Percentiles rank a stretch among this genome's conserved stretches.
Conservation (phyloP, 164 flowering plant species). For the Euptelea pleiosperma region DNA sequence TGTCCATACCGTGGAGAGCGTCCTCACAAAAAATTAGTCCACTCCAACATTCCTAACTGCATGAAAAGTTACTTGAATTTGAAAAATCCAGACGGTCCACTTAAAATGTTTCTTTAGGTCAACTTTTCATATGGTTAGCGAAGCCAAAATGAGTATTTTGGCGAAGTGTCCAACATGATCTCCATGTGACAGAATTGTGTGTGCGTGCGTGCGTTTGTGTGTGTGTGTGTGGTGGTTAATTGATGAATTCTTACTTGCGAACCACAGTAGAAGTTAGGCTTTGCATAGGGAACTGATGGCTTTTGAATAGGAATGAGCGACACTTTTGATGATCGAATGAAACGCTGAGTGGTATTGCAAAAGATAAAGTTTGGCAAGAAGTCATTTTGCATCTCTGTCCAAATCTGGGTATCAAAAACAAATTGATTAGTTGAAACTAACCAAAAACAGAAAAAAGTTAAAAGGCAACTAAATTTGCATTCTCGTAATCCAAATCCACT, state of each 20-base stretch:
- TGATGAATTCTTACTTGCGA: slow-evolving; percentile 60
- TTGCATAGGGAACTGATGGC: slow-evolving; percentile 86
- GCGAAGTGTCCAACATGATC: no score
- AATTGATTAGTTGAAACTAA: background rate
- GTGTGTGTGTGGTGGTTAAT: slow-evolving; percentile 1
- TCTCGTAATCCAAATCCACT: background rate
- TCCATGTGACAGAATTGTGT: no score
- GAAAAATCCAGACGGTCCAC: no score
- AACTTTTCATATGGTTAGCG: no score
- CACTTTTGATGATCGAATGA: slow-evolving; percentile 73
- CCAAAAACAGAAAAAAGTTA: background rate
- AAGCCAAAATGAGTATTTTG: no score
- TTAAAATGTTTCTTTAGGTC: no score
- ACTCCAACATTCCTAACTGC: no score
- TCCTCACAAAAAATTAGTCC: no score
- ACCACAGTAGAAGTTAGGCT: slow-evolving; percentile 94
- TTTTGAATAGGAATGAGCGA: slow-evolving; percentile 72
- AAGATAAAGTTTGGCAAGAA: slow-evolving; percentile 94
- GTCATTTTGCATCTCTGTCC: slow-evolving; percentile 96
- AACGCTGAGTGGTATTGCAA: slow-evolving; percentile 96
- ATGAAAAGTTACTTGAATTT: no score
- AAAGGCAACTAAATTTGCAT: background rate
- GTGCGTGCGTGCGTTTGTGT: no score
- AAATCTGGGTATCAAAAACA: slow-evolving; percentile 50
- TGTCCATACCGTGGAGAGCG: no score